phyloP scores from a whole-genome alignment of 441 rosid genomes.

The Eruca vesicaria region DNA sequence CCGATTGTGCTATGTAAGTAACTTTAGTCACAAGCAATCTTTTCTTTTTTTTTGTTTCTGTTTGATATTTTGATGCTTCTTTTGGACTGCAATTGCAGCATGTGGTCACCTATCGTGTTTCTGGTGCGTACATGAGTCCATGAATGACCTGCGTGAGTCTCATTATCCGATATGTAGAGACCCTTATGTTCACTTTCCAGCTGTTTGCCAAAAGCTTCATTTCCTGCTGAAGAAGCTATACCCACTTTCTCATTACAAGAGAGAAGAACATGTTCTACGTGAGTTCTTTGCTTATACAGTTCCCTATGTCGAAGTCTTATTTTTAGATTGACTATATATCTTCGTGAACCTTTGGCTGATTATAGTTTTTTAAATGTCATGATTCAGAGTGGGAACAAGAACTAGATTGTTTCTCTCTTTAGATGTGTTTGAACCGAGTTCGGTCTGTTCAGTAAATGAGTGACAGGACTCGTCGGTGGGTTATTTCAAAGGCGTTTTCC shows the following conservation, averaged over 20 bases:
- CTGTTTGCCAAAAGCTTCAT: slow-evolving; percentile 61
- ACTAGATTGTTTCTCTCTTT: slow-evolving; percentile 46
- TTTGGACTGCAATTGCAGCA: slow-evolving; percentile 41
- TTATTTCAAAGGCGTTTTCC: no score
- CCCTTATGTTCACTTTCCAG: slow-evolving; percentile 63
- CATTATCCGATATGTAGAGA: slow-evolving; percentile 71
- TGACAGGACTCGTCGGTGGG: no score
- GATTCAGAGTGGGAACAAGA: slow-evolving; percentile 58
- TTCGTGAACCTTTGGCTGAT: neutral
- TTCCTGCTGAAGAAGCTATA: slow-evolving; percentile 60
- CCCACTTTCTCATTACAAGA: slow-evolving; percentile 53
- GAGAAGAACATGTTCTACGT: slow-evolving; percentile 58
- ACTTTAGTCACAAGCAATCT: neutral
- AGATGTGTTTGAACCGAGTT: no score
- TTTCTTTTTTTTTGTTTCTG: neutral
- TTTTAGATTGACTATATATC: no score
- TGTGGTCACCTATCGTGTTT: slow-evolving; percentile 93
- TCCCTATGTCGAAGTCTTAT: neutral
- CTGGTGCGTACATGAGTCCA: slow-evolving; percentile 79
- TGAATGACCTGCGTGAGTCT: slow-evolving; percentile 40
- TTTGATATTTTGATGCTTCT: neutral
- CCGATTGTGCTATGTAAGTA: slow-evolving; percentile 76
- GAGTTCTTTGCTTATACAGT: slow-evolving; percentile 10
- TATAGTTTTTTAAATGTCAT: slow-evolving; percentile 8
- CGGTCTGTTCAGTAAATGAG: no score